phyloP scores from a whole-genome alignment of 129 eudicot genomes.

The Apium graveolens region DNA sequence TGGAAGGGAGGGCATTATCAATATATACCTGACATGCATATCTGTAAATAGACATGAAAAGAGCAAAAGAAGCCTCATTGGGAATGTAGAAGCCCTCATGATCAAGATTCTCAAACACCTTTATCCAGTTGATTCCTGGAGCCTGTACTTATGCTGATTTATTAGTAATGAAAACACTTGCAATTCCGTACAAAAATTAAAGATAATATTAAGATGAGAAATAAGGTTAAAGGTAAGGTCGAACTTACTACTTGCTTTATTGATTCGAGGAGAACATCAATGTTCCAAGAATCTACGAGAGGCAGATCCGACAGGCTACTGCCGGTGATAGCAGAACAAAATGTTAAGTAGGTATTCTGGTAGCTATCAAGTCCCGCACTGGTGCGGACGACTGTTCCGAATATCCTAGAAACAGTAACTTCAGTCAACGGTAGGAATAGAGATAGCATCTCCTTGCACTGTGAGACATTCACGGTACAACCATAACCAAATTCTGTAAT shows the following conservation, averaged over 20 bases:
- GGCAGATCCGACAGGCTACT: conserved; percentile 41
- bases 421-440: conserved; percentile 74
- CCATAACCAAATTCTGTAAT: conserved; percentile 90
- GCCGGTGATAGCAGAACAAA: conserved; percentile 68
- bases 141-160: conserved; percentile 30
- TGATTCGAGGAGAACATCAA: conserved; percentile 65
- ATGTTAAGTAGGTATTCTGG: conserved; percentile 52
- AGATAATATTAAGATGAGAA: background rate
- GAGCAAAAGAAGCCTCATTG: conserved; percentile 53
- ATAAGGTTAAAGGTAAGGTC: background rate
- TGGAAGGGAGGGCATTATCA: background rate
- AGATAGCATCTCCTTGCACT: conserved; percentile 79
- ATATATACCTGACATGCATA: conserved; percentile 66
- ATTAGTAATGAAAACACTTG: background rate
- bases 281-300: conserved; percentile 63
- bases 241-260: conserved; percentile 67
- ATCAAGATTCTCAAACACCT: conserved; percentile 75
- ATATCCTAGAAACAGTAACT: conserved; percentile 57
- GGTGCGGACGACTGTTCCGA: conserved; percentile 64
- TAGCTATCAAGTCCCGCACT: conserved; percentile 55
- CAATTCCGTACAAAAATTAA: background rate
- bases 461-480: conserved; percentile 54
- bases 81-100: conserved; percentile 88
- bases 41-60: conserved; percentile 57
- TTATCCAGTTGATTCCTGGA: conserved; percentile 74